These are phyloP conservation scores for Globisporangium irregulare DNA, from an alignment of 352 stramenopile genomes.

Conservation along the genomic window DNA sequence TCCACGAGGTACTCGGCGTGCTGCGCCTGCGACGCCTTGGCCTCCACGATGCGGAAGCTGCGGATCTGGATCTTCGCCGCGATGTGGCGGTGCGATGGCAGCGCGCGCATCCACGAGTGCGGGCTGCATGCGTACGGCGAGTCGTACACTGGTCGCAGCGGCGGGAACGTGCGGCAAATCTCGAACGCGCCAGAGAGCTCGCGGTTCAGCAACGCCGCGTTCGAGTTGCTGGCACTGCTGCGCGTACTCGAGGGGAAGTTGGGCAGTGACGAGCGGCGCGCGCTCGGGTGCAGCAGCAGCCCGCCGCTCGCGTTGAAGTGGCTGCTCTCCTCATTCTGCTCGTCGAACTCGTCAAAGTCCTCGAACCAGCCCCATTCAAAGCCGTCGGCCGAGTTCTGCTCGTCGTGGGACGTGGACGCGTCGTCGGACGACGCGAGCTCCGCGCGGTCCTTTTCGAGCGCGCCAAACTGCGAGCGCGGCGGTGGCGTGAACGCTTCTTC, in stretches of 20 bases:
- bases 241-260: constrained; percentile 11
- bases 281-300: not conserved
- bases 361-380: constrained; percentile 85
- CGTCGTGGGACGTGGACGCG: constrained; percentile 39
- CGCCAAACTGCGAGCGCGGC: constrained; percentile 19
- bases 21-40: constrained; percentile 37
- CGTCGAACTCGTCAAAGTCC: constrained; percentile 69
- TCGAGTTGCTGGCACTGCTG: constrained; percentile 17
- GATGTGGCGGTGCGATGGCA: constrained; percentile 74
- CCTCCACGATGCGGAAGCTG: constrained; percentile 80
- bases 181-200: constrained; percentile 67
- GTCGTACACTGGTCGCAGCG: constrained; percentile 54
- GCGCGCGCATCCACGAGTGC: constrained; percentile 56
- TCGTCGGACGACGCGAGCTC: constrained; percentile 38
- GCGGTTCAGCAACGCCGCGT: constrained; percentile 44
- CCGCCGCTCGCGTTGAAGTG: constrained; percentile 13
- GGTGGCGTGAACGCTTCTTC: constrained; percentile 51
- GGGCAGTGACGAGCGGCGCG: constrained; percentile 29
- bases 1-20: constrained; percentile 83
- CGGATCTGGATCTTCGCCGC: constrained; percentile 78
- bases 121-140: constrained; percentile 56
- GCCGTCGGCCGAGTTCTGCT: constrained; percentile 30
- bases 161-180: constrained; percentile 67
- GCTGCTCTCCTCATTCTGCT: constrained; percentile 36
- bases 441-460: constrained; percentile 46